These are phyloP conservation scores for Exophiala sideris DNA, from an alignment of 2,329 filamentous ascomycete species.

Conservation along the genomic window DNA sequence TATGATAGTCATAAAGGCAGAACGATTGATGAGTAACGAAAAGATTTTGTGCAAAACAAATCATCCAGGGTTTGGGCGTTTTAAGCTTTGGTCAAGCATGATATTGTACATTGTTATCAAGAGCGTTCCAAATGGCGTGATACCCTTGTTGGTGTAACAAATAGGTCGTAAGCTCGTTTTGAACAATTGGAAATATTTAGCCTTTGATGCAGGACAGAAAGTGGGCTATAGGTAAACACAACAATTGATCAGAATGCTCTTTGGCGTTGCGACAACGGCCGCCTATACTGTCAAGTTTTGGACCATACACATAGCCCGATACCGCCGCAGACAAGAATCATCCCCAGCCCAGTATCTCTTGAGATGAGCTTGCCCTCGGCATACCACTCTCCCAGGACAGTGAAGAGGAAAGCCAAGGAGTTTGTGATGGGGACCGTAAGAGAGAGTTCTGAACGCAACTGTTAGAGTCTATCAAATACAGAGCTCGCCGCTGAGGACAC, in stretches of 20 bases:
- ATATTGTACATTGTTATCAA: not conserved
- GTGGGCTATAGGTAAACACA: not conserved
- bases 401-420: constrained; percentile 92
- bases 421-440: constrained; percentile 94
- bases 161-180: not conserved
- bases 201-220: not conserved
- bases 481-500: no score
- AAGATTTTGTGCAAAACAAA: not conserved
- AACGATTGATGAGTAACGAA: constrained; percentile 8
- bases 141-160: constrained; percentile 8
- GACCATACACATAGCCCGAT: constrained; percentile 78
- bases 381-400: constrained; percentile 91
- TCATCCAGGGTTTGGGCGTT: not conserved
- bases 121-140: not conserved
- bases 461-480: no score
- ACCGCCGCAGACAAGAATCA: constrained; percentile 72
- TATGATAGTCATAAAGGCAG: constrained; percentile 26
- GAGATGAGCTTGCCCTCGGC: constrained; percentile 88
- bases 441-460: constrained; percentile 66
- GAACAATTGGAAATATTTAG: not conserved
- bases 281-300: constrained; percentile 32
- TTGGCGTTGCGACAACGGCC: not conserved
- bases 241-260: not conserved
- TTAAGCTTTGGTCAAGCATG: not conserved
- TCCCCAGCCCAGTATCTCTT: constrained; percentile 78